Evolutionary conservation across 768 basidiomycete species (phyloP).

Genomic region (Omphalotus guepiniiformis): DNA sequence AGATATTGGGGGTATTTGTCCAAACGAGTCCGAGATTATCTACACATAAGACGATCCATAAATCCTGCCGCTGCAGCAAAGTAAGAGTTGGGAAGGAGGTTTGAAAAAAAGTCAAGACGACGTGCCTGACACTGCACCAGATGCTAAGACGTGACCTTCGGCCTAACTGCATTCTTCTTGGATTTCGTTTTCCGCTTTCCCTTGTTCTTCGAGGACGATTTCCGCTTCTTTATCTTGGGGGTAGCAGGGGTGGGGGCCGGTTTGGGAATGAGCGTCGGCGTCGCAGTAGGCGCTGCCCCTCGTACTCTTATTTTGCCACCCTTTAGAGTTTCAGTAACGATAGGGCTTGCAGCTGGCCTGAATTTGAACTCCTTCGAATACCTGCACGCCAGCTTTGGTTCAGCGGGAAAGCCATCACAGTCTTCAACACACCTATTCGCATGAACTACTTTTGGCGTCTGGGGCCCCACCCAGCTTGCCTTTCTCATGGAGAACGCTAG

Average conservation of each 20-base stretch:
- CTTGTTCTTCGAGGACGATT: slow-evolving; percentile 15
- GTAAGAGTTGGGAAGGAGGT: no score
- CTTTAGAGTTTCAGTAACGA: slow-evolving; percentile 71
- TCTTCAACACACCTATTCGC: slow-evolving; percentile 51
- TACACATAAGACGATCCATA: no score
- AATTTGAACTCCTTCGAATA: slow-evolving; percentile 82
- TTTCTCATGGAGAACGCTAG: slow-evolving; percentile 26
- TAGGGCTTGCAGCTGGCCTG: slow-evolving; percentile 79
- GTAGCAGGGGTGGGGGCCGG: slow-evolving; percentile 18
- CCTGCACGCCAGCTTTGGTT: slow-evolving; percentile 30
- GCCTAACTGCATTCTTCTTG: no score
- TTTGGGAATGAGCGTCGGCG: slow-evolving; percentile 11
- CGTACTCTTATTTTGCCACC: slow-evolving; percentile 66
- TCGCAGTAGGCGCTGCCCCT: slow-evolving; percentile 55
- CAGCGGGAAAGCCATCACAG: background rate
- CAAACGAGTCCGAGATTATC: no score
- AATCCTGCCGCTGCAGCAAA: no score
- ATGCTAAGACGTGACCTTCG: no score
- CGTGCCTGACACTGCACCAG: no score
- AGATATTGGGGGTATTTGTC: no score
- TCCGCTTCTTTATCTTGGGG: slow-evolving; percentile 17
- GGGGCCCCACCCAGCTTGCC: slow-evolving; percentile 8
- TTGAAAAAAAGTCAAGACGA: no score
- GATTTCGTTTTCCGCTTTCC: slow-evolving; percentile 17
- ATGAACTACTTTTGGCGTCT: slow-evolving; percentile 47